Evolutionary conservation across 75 land plant species (phyloP), one percentile per base, ranked within the genome.

Genomic region (Pinus tabuliformis): DNA sequence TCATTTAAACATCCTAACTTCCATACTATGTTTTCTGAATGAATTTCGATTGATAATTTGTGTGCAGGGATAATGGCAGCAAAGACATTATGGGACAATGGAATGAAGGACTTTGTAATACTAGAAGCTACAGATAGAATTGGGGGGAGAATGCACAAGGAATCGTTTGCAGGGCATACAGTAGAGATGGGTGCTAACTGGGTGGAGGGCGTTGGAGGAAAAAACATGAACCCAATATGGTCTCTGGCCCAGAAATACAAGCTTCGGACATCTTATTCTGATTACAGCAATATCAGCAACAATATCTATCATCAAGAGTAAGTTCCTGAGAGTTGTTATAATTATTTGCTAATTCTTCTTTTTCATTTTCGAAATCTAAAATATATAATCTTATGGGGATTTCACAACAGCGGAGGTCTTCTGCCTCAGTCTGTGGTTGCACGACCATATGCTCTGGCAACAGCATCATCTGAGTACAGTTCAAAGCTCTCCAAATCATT

Each of bases 151-250:
- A 89, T 91, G 61, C 59, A 66, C 28, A 79, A 87, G 39, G n/a
- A 59, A 3, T 56, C 61, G 56, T 88, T 90, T 61, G 79, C 76
- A 4, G 72, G 28, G 73, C 39, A 70, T 17, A 76, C 74, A 3
- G 60, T 91, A 14, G 93, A 91, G 70, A 74, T 76, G 59, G 93
- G 93, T 2, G 93, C 89, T 6, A 91, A 91, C 62, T 91, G 93
- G 93, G 82, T 89, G 13, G 89, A 89, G 45, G 91, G 91, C 2
- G 93, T 86, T 3, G 72, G 72, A 8, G 89, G 85, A 13, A 11
- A 57, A 2, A 24, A 78, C 7, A 30, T 62, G 62, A 91, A 91
- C 71, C 93, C 93, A 0, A 80, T 89, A 6, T 86, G 86, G 85
- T 72, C 72, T 8, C 70, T 91, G 6, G 89, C 85, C 6, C 68